Conservation (phyloP, 2,329 filamentous ascomycete species). For the Colletotrichum kahawae region DNA sequence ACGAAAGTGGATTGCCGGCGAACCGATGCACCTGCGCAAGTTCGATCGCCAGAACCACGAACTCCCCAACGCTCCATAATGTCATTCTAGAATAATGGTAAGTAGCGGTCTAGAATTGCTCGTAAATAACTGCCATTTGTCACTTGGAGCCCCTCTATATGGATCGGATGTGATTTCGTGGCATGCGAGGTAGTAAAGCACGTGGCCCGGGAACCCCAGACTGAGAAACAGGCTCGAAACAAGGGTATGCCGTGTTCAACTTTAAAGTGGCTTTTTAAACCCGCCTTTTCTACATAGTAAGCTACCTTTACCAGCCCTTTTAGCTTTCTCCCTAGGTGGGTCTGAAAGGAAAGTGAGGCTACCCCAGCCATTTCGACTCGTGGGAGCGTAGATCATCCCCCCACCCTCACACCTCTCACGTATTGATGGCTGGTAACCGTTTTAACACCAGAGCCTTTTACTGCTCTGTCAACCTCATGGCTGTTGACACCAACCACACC, state of each 20-base stretch:
- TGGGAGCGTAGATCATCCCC: not conserved
- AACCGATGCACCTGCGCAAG: not conserved
- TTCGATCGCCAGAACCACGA: not conserved
- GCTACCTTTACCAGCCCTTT: not conserved
- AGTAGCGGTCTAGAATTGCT: not conserved
- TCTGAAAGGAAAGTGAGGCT: not conserved
- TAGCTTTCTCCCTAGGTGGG: not conserved
- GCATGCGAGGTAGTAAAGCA: not conserved
- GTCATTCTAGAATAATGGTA: not conserved
- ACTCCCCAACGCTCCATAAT: not conserved
- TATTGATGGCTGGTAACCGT: not conserved
- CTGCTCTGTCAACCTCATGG: not conserved
- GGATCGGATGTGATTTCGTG: not conserved
- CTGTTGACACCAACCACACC: not conserved
- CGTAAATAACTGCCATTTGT: not conserved
- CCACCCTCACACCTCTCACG: not conserved
- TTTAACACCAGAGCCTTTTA: not conserved
- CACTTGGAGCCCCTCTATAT: not conserved
- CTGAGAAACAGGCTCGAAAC: not conserved
- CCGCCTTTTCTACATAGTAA: not conserved
- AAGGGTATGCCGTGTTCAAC: not conserved
- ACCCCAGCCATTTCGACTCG: not conserved
- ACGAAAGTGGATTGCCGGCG: not conserved
- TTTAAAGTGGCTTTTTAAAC: not conserved
- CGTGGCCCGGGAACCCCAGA: not conserved